Conservation (phyloP, 2,329 filamentous ascomycete species). For the Rhynchosporium agropyri region DNA sequence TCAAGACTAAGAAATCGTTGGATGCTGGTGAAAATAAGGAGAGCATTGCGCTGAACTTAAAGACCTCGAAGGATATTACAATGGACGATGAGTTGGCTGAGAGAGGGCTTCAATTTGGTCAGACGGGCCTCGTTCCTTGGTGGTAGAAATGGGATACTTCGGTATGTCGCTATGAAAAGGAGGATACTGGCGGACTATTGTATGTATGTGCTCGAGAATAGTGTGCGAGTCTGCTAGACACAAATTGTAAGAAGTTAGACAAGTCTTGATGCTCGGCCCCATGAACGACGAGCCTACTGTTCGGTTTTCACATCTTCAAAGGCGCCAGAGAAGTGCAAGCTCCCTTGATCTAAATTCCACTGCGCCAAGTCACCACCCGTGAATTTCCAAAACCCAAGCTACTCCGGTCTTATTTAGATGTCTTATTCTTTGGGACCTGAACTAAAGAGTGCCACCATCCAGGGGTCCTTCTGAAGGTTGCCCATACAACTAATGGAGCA, state of each 20-base stretch:
- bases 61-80: not conserved
- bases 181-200: not conserved
- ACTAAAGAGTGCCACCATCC: too few relatives aligned
- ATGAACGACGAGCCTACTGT: slow-evolving; percentile 58
- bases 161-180: not conserved
- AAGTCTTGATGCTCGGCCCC: slow-evolving; percentile 11
- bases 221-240: not conserved
- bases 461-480: too few relatives aligned
- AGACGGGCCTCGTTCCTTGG: not conserved
- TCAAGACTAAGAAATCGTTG: not conserved
- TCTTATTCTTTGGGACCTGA: too few relatives aligned
- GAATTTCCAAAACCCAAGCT: slow-evolving; percentile 50
- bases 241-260: not conserved
- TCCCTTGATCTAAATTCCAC: slow-evolving; percentile 58
- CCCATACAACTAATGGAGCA: too few relatives aligned
- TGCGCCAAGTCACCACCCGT: slow-evolving; percentile 53
- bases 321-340: slow-evolving; percentile 59
- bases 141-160: not conserved
- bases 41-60: not conserved
- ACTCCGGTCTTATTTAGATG: too few relatives aligned
- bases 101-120: not conserved
- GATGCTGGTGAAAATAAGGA: slow-evolving; percentile 1
- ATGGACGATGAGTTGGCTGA: slow-evolving; percentile 6
- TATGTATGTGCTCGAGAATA: not conserved
- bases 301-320: slow-evolving; percentile 56